Evolutionary conservation across 2,329 filamentous ascomycete species (phyloP).

Genomic region (Colletotrichum coccodes): DNA sequence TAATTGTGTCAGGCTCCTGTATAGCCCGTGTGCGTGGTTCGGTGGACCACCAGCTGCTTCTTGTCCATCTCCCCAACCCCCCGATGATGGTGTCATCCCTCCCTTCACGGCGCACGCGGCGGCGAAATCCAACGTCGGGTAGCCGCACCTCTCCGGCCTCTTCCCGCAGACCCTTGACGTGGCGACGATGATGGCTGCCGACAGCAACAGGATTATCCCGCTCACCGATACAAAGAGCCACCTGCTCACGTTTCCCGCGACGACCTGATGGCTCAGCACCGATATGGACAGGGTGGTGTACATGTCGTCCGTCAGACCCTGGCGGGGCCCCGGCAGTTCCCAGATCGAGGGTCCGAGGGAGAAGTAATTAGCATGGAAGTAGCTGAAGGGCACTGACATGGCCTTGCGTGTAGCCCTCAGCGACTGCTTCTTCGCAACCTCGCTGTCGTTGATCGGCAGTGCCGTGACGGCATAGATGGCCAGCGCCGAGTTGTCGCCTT

Average conservation of each 20-base stretch:
- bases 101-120: conserved; percentile 25
- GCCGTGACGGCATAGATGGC: conserved; percentile 31
- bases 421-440: conserved; percentile 26
- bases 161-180: conserved; percentile 21
- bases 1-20: conserved; percentile 21
- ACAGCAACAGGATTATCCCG: background rate
- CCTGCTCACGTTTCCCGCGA: conserved; percentile 23
- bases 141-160: conserved; percentile 26
- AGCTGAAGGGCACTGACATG: conserved; percentile 28
- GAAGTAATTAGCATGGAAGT: conserved; percentile 28
- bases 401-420: conserved; percentile 23
- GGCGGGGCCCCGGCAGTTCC: conserved; percentile 15
- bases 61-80: background rate
- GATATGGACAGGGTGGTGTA: conserved; percentile 26
- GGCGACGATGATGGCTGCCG: conserved; percentile 15
- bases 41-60: background rate
- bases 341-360: conserved; percentile 7
- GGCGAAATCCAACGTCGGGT: conserved; percentile 28
- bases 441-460: conserved; percentile 25
- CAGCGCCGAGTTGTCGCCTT: conserved; percentile 25
- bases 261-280: conserved; percentile 25
- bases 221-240: conserved; percentile 13
- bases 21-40: background rate
- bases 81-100: background rate
- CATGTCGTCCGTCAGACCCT: conserved; percentile 16